A percentile compares a stretch with the other conserved stretches of the same genome.
Conservation (phyloP, 345 rosid species). For the Capsella bursapastoris region DNA sequence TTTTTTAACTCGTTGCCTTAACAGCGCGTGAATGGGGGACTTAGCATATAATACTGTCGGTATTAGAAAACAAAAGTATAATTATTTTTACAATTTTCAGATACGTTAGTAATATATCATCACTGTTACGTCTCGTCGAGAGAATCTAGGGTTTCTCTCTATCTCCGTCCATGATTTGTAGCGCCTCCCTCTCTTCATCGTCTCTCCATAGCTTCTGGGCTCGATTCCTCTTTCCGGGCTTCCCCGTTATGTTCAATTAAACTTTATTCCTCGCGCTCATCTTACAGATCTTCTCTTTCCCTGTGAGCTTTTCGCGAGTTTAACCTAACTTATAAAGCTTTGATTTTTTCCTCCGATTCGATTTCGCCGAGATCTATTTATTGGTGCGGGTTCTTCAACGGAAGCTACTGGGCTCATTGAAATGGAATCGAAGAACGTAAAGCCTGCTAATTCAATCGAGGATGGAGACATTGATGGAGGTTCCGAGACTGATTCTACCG, state of each 20-base stretch:
- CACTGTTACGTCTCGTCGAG: constrained; percentile 33
- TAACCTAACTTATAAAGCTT: constrained; percentile 5
- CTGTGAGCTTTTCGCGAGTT: not conserved
- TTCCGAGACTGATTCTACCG: constrained; percentile 19
- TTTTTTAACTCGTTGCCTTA: not conserved
- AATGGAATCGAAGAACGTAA: constrained; percentile 3
- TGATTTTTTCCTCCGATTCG: not conserved
- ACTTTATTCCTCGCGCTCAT: constrained; percentile 21
- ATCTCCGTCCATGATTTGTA: constrained; percentile 26
- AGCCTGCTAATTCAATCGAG: constrained; percentile 11
- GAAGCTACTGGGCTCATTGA: constrained; percentile 33
- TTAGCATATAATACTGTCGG: not conserved
- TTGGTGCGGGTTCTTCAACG: constrained; percentile 37
- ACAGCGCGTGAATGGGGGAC: not conserved
- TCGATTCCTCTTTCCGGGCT: not conserved
- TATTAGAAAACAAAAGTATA: not conserved
- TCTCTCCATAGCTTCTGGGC: constrained; percentile 2
- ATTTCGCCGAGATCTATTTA: constrained; percentile 30
- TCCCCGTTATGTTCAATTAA: constrained; percentile 18
- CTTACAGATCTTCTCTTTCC: constrained; percentile 42
- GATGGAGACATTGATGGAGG: constrained; percentile 12
- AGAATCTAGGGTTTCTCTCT: constrained; percentile 59
- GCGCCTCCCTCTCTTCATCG: constrained; percentile 39
- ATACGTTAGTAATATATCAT: constrained; percentile 15
- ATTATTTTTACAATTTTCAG: not conserved